Conservation (phyloP, 805 yeast species). For the Clavispora phyllophila region DNA sequence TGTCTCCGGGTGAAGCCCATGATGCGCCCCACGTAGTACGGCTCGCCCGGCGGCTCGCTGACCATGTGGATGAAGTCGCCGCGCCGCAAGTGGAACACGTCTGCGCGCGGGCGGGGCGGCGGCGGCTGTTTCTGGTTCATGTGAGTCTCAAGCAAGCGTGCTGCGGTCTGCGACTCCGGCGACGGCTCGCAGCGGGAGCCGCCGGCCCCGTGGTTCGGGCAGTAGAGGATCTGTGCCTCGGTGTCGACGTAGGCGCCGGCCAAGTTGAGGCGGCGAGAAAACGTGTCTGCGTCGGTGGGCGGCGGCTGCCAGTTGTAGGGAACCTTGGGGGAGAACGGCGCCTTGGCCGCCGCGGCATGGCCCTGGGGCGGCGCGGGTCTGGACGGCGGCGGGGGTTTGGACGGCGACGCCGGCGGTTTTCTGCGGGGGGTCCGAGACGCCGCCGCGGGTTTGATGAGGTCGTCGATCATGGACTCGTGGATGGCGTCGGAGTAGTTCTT, state of each 20-base stretch:
- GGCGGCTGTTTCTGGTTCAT: conserved; percentile 5
- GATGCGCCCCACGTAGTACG: conserved; percentile 82
- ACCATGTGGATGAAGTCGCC: conserved; percentile 77
- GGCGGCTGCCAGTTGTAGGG: conserved; percentile 48
- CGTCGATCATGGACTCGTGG: conserved; percentile 12
- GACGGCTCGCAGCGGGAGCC: not conserved
- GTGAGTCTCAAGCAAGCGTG: conserved; percentile 5
- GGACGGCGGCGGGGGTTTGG: no score
- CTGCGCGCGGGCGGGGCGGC: no score
- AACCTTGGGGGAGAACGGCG: conserved; percentile 1
- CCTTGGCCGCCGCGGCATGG: not conserved
- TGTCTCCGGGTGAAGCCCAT: conserved; percentile 51
- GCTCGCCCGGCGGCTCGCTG: conserved; percentile 92
- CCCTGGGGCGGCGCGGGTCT: not conserved
- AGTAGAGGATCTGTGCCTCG: conserved; percentile 30
- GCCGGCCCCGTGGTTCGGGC: conserved; percentile 28
- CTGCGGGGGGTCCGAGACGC: conserved; percentile 1
- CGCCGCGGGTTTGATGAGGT: conserved; percentile 1
- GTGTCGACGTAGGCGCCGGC: conserved; percentile 38
- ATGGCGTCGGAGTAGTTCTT: conserved; percentile 15
- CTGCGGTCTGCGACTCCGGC: conserved; percentile 3
- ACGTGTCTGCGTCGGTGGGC: conserved; percentile 28
- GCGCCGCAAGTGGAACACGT: conserved; percentile 34
- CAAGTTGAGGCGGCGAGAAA: conserved; percentile 40
- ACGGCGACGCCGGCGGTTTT: conserved; percentile 1